A percentile compares a stretch with the other conserved stretches of the same genome.
These are phyloP conservation scores for Candida piceae DNA, from an alignment of 805 yeast species.

Conservation along the genomic window DNA sequence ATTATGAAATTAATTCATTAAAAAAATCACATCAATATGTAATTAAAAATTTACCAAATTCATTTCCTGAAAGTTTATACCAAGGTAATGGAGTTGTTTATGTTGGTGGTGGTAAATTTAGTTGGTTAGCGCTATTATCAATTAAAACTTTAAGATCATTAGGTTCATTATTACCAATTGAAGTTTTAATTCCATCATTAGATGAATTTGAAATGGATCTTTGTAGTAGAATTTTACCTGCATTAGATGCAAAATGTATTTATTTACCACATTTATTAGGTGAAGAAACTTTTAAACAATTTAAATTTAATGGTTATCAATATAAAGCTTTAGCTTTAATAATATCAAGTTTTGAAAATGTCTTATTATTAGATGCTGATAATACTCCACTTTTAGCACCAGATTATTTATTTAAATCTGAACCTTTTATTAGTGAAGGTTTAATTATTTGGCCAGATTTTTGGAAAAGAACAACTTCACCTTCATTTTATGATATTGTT, in stretches of 20 bases:
- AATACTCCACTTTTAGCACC: conserved; percentile 63
- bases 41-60: conserved; percentile 41
- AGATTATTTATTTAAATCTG: conserved; percentile 48
- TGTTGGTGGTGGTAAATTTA: conserved; percentile 76
- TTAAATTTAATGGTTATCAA: conserved; percentile 55
- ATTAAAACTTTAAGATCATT: conserved; percentile 55
- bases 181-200: conserved; percentile 68
- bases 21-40: conserved; percentile 42
- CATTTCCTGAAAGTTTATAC: conserved; percentile 41
- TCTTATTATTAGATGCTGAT: conserved; percentile 67
- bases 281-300: conserved; percentile 35
- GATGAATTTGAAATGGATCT: conserved; percentile 67
- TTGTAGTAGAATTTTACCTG: conserved; percentile 58
- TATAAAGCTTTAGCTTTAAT: conserved; percentile 61
- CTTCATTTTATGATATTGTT: conserved; percentile 43
- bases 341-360: conserved; percentile 64
- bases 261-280: conserved; percentile 57
- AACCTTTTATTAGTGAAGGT: conserved; percentile 50
- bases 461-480: conserved; percentile 52
- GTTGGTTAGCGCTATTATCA: conserved; percentile 62
- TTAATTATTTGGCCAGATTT: conserved; percentile 42
- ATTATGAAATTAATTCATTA: conserved; percentile 40
- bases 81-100: conserved; percentile 56
- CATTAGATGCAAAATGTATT: conserved; percentile 59
- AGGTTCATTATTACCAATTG: conserved; percentile 70